A percentile compares a stretch with the other conserved stretches of the same genome.
phyloP scores from a whole-genome alignment of 257 asterid species.

The Petunia axillaris region DNA sequence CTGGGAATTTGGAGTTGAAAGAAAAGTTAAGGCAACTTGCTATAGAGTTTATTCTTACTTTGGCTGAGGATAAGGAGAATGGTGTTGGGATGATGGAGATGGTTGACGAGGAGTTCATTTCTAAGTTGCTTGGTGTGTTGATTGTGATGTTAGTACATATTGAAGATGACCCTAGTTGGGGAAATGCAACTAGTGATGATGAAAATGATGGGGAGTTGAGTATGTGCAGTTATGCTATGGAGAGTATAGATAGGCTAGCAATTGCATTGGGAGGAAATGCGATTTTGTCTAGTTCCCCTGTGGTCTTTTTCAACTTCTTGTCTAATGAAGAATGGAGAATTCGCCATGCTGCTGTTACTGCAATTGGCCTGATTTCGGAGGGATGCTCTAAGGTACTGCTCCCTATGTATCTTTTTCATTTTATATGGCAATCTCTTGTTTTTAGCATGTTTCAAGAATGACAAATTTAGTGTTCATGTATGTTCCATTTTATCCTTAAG shows the following conservation, averaged over 20 bases:
- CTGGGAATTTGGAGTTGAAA: not conserved
- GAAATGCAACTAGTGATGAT: conserved; percentile 12
- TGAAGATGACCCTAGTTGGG: conserved; percentile 7
- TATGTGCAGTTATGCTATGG: conserved; percentile 15
- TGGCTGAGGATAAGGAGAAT: conserved; percentile 19
- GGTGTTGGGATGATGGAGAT: conserved; percentile 27
- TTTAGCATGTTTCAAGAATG: not conserved
- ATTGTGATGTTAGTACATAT: not conserved
- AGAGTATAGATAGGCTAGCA: conserved; percentile 20
- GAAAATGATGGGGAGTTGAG: conserved; percentile 2
- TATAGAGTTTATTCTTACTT: conserved; percentile 12
- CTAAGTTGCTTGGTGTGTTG: not conserved
- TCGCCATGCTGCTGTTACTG: conserved; percentile 18
- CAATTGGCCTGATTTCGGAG: conserved; percentile 1
- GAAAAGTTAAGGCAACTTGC: conserved; percentile 2
- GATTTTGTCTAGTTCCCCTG: not conserved
- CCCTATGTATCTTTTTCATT: not conserved
- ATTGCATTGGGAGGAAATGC: not conserved
- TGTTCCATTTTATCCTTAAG: too few species aligned
- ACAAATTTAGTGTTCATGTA: too few species aligned
- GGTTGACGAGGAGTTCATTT: not conserved
- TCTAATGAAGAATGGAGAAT: not conserved
- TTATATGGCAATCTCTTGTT: not conserved
- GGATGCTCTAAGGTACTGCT: conserved; percentile 25
- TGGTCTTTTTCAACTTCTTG: not conserved